Evolutionary conservation across 768 basidiomycete genomes (phyloP), one percentile per base, ranked within the genome.

Genomic region (Xerocomellus intermedius): DNA sequence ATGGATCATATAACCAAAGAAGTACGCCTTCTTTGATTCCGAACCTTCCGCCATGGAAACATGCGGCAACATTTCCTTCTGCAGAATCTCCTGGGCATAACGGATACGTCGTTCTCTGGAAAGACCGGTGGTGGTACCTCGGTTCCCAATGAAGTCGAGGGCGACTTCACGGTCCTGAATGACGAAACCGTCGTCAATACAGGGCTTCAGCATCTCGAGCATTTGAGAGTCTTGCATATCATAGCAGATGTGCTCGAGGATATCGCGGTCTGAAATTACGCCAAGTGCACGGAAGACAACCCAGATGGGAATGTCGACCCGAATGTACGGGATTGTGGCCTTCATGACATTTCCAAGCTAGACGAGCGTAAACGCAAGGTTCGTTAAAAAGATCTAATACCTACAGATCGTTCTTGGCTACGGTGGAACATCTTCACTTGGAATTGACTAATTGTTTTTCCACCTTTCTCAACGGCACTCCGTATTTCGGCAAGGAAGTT

Each of bases 1-100:
- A 73, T 98, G 96, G 32, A 98, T 93, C 96, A 99, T 99, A 74
- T 98, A 98, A 10, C 97, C 97, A 59, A 98, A 94, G 82, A 98
- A 99, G 74, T 94, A 98, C 2, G 97, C 97, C 72, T 99, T 99
- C 78, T 97, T 97, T 24, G 91, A 94, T 73, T 96, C 93, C 7
- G 93, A 94, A 5, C 94, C 94, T 70, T 96, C 94, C 1, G 86
- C 83, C 86, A 94, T 95, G 3, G 95, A 94, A 22, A 99, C 88
- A 65, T 98, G 97, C 0, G 97, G 97, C 42, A 99, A 70, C 89
- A 98, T 95, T 75, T 98, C 96, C 74, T 98, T 98, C 74, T 98
- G 95, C 54, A 99, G 67, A 64, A 99, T 98, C 71, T 98, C 97
- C 68, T 95, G 92, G 0, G 97, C 97, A 64, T 97, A 97, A 48